A percentile compares a stretch with the other conserved stretches of the same genome.
phyloP scores from a whole-genome alignment of 495 filamentous ascomycete species.

The Aspergillus leporis region DNA sequence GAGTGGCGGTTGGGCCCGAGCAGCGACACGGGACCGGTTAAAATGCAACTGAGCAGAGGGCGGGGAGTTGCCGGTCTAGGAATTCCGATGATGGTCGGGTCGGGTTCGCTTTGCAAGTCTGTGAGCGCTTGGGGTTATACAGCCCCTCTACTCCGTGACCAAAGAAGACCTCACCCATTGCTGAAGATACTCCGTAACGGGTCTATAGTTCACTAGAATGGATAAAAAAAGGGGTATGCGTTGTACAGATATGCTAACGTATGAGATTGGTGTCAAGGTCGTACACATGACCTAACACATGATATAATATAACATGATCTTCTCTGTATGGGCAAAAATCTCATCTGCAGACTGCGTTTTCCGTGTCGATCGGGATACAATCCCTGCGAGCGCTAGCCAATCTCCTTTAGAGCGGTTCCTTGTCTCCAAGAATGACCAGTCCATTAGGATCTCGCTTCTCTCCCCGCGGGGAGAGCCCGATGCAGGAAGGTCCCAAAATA shows the following conservation, averaged over 20 bases:
- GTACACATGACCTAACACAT: slow-evolving; percentile 4
- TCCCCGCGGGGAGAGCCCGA: slow-evolving; percentile 25
- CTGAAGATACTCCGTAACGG: background rate
- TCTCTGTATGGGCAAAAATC: slow-evolving; percentile 1
- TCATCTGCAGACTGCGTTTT: slow-evolving; percentile 3
- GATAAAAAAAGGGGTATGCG: background rate
- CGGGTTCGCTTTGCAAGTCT: slow-evolving; percentile 1
- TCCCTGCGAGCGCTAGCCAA: slow-evolving; percentile 19
- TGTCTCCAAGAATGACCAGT: background rate
- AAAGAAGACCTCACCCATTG: background rate
- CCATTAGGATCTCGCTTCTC: background rate
- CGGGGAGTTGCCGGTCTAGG: slow-evolving; percentile 24
- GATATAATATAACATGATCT: slow-evolving; percentile 5
- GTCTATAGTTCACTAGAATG: background rate
- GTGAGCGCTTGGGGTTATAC: background rate
- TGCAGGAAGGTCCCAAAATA: slow-evolving; percentile 13
- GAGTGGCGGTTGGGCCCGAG: slow-evolving; percentile 16
- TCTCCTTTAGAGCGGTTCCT: background rate
- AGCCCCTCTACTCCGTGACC: background rate
- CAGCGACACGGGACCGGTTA: slow-evolving; percentile 29
- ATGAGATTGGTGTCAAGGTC: background rate
- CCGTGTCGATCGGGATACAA: slow-evolving; percentile 27
- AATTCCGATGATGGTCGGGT: slow-evolving; percentile 14
- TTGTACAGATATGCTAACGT: slow-evolving; percentile 1
- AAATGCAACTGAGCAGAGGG: slow-evolving; percentile 18